Percentiles rank a stretch among this genome's conserved stretches.
These are phyloP conservation scores for Tricholoma sp. DNA, from an alignment of 768 basidiomycete genomes.

Conservation along the genomic window DNA sequence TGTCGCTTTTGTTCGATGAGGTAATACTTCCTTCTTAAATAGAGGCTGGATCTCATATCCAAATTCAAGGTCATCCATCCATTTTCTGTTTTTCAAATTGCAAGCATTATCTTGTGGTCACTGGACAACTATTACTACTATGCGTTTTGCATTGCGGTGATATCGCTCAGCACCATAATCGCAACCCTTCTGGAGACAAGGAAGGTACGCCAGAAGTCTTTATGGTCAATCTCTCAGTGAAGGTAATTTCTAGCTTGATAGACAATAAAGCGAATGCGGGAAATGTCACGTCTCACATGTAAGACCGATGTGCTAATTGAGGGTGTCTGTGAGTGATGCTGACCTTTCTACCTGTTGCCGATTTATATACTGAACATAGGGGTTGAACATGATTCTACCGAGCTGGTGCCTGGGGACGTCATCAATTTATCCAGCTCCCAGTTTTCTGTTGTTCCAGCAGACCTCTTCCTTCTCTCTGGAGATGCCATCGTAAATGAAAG, in stretches of 20 bases:
- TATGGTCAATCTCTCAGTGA: background rate
- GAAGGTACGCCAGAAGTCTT: conserved; percentile 44
- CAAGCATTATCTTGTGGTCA: conserved; percentile 91
- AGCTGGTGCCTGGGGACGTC: conserved; percentile 89
- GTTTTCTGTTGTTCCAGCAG: conserved; percentile 77
- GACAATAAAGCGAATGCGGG: conserved; percentile 91
- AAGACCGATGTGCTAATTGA: conserved; percentile 65
- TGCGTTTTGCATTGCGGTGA: conserved; percentile 93
- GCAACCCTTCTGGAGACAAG: conserved; percentile 91
- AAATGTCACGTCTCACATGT: conserved; percentile 92
- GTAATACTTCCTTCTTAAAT: conserved; percentile 33
- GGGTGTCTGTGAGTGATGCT: conserved; percentile 55
- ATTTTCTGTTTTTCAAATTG: conserved; percentile 98
- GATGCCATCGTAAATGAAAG: conserved; percentile 99
- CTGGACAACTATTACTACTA: conserved; percentile 97
- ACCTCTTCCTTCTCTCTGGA: conserved; percentile 88
- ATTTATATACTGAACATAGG: conserved; percentile 36
- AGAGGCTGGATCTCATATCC: background rate
- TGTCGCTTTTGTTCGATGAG: conserved; percentile 83
- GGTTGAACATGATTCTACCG: conserved; percentile 64
- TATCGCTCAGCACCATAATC: conserved; percentile 77
- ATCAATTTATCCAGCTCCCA: conserved; percentile 80
- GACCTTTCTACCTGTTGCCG: background rate
- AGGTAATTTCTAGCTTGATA: conserved; percentile 24
- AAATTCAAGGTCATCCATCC: conserved; percentile 77